Base-by-base conservation (phyloP, 2,329 filamentous ascomycete genomes). In the Colletotrichum spinosum region DNA sequence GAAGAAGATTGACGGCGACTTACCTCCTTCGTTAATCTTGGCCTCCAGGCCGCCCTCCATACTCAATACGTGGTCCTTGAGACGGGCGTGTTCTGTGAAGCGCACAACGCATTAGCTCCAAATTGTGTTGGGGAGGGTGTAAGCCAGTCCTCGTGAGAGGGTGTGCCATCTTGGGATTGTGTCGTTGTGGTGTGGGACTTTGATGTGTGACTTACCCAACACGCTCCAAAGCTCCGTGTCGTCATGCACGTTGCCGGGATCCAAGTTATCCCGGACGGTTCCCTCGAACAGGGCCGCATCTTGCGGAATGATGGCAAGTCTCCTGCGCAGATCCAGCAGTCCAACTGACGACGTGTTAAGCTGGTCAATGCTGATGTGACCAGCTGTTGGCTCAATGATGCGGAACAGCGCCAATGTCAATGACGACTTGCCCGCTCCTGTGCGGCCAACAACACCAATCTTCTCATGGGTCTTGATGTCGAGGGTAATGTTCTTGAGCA, bases 151-250 rank as follows among this genome's bases (percentile, higher is more conserved):
- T 54, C 54, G 50, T 8, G 11, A 3, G 55, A 67, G 52, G 51
- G 44, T 55, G 69, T 69, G 70, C 63, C 57, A 37, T 13, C 11
- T 44, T 15, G 48, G 41, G 41, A 53, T 56, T 50, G 50, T 41
- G 42, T 46, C 42, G 48, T 61, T 34, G 57, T 55, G 5, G 42
- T 11, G 42, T 13, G 11, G 6, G 2, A 17, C 6, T 49, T 17
- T 53, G 17, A 17, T 55, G 71, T 70, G 63, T 70, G 71, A 85
- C 91, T 79, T 85, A 95, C 92, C 92, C 68, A 97, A 84, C 67
- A 97, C 94, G 75, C 92, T 97, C 96, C 96, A 99, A 39, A 99
- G 84, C 76, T 98, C 96, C 6, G 94, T 97, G 78, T 99, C 97
- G 78, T 97, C 95, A 74, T 97, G 94, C 59, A 97, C 93, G 76